Conservation (phyloP, 208 protist species). For the Acanthamoeba royreba region DNA sequence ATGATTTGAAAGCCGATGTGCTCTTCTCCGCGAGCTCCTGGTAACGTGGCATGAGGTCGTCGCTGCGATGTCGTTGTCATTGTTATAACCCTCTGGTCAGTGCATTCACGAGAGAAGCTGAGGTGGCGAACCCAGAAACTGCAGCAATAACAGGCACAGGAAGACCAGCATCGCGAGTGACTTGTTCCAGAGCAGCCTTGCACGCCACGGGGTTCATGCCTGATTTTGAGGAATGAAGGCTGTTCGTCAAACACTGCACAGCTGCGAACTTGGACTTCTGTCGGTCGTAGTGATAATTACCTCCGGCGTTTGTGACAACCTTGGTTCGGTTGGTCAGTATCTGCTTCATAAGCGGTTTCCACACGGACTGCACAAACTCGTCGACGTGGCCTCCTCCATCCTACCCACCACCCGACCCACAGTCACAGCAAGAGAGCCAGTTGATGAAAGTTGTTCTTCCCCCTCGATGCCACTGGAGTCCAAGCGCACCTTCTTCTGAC, state of each 20-base stretch:
- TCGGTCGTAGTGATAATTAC: not conserved
- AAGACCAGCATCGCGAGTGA: slow-evolving; percentile 21
- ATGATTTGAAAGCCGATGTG: not conserved
- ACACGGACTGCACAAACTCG: slow-evolving; percentile 59
- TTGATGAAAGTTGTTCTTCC: no score
- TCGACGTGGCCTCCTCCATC: slow-evolving; percentile 47
- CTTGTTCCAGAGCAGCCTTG: slow-evolving; percentile 56
- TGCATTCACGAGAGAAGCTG: not conserved
- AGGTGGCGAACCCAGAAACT: not conserved
- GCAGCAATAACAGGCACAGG: not conserved
- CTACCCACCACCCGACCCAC: not conserved
- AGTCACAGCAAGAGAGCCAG: no score
- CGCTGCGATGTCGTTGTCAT: not conserved
- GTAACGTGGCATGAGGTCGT: not conserved
- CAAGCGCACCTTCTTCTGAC: slow-evolving; percentile 35
- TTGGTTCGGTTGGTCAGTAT: slow-evolving; percentile 54
- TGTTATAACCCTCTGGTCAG: no score
- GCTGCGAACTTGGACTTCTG: not conserved
- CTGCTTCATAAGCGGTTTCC: slow-evolving; percentile 45
- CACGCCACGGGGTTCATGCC: slow-evolving; percentile 61
- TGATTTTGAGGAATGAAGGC: not conserved
- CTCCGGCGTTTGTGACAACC: slow-evolving; percentile 66
- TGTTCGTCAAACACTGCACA: not conserved
- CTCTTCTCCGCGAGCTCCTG: not conserved
- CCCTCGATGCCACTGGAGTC: no score